Evolutionary conservation across 805 yeast genomes (phyloP).

Genomic region (Pichia cephalocereana): DNA sequence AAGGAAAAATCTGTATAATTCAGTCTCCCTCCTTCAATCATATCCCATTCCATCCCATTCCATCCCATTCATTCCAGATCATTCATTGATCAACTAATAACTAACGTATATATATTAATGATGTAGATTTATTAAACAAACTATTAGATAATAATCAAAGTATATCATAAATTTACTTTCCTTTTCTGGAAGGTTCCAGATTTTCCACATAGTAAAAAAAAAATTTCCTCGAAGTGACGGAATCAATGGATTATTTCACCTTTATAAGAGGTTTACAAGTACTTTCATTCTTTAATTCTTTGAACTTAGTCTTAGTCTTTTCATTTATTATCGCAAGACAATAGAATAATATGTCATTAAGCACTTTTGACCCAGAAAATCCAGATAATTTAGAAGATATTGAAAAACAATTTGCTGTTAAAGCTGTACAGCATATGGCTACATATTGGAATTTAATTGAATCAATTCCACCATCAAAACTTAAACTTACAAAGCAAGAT

Average conservation of each 20-base stretch:
- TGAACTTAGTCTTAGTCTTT: too few relatives aligned
- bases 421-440: slow-evolving; percentile 92
- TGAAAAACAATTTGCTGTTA: slow-evolving; percentile 96
- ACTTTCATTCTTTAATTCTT: not conserved
- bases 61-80: too few relatives aligned
- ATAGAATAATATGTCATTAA: slow-evolving; percentile 4
- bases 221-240: not conserved
- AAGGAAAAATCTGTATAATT: too few relatives aligned
- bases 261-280: too few relatives aligned
- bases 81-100: too few relatives aligned
- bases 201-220: not conserved
- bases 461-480: slow-evolving; percentile 67
- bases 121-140: too few relatives aligned
- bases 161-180: not conserved
- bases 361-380: slow-evolving; percentile 51
- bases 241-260: too few relatives aligned
- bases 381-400: slow-evolving; percentile 95
- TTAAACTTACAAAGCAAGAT: slow-evolving; percentile 64
- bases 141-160: not conserved
- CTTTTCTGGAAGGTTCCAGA: not conserved
- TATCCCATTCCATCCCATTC: too few relatives aligned
- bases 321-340: too few relatives aligned
- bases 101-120: too few relatives aligned
- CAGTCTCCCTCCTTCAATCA: too few relatives aligned
- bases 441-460: slow-evolving; percentile 81